Base-by-base conservation (phyloP, 2,329 filamentous ascomycete genomes). In the Hyphodiscus sp. region DNA sequence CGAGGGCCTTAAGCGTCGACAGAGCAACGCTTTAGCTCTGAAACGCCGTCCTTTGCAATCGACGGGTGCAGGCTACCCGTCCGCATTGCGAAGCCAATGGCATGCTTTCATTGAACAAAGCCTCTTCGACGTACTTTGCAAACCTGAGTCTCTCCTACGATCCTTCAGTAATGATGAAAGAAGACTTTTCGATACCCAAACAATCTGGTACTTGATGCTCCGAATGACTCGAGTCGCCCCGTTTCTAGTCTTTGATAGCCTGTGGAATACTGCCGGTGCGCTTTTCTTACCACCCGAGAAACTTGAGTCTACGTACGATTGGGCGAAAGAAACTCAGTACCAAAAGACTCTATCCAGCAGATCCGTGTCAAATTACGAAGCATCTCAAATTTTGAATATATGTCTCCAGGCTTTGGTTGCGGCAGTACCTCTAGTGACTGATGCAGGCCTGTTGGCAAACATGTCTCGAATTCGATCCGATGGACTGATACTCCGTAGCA, bases 341-440 rank as follows among this genome's bases (percentile, higher is more conserved):
- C 49, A 54, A 23, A 45, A 47, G 5, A 29, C 19, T 8, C 13
- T 42, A 10, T 48, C 56, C 9, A 52, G 54, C 13, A 52, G 49
- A 41, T 18, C 61, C 33, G 18, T 65, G 11, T 65, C 66, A 8
- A 63, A 60, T 45, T 16, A 50, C 11, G 62, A 69, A 53, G 65
- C 66, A 6, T 65, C 67, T 26, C 53, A 60, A 38, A 44, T 64
- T 23, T 61, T 68, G 20, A 79, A 80, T 0, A 79, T 85, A 33
- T 85, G 82, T 58, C 70, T 86, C 42, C 82, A 86, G 63, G 82
- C 82, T 2, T 67, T 86, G 45, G 74, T 85, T 29, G 82, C 82
- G 3, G 74, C 79, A 10, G 76, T 76, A 5, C 83, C 82, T 0
- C 54, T 64, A 2, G 56, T 65, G 19, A 51, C 52, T n/a, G 63